These are phyloP conservation scores for Xylariaceae sp. DNA, from an alignment of 2,329 filamentous ascomycete species.

Conservation along the genomic window DNA sequence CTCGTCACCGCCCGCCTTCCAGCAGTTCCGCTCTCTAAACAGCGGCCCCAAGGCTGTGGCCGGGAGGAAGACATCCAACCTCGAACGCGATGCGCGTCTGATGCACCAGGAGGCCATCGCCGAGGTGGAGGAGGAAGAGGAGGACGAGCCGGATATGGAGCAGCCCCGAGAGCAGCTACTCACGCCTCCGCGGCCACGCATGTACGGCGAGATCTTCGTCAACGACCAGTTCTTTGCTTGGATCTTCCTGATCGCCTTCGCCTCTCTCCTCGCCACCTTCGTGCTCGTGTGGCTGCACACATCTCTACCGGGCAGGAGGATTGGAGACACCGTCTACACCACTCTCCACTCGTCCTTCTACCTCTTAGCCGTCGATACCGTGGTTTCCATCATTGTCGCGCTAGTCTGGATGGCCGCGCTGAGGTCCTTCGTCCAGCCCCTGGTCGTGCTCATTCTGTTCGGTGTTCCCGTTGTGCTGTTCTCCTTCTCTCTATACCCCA, in stretches of 20 bases:
- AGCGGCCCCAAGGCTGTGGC: conserved; percentile 30
- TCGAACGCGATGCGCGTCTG: conserved; percentile 41
- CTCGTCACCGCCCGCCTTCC: conserved; percentile 53
- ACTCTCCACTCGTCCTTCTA: conserved; percentile 81
- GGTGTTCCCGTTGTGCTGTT: conserved; percentile 80
- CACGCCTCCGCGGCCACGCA: conserved; percentile 45
- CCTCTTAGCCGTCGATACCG: conserved; percentile 81
- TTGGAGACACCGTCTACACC: conserved; percentile 92
- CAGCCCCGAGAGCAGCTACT: conserved; percentile 20
- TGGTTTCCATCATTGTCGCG: conserved; percentile 83
- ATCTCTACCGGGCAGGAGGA: conserved; percentile 57
- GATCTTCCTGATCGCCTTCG: conserved; percentile 77
- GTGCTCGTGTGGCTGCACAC: conserved; percentile 89
- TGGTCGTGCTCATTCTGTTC: conserved; percentile 73
- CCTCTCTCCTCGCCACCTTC: conserved; percentile 78
- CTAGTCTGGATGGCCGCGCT: conserved; percentile 85
- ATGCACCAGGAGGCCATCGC: conserved; percentile 31
- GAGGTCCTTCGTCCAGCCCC: conserved; percentile 76
- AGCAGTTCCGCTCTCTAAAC: conserved; percentile 43
- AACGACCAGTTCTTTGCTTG: conserved; percentile 92
- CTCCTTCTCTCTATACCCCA: conserved; percentile 84
- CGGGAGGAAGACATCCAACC: conserved; percentile 33
- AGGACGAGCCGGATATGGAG: conserved; percentile 23
- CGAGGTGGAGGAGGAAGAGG: conserved; percentile 27
- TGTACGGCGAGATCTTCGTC: conserved; percentile 61